These are phyloP conservation scores for Pleurotus eryngii DNA, from an alignment of 768 basidiomycete species.

Conservation along the genomic window DNA sequence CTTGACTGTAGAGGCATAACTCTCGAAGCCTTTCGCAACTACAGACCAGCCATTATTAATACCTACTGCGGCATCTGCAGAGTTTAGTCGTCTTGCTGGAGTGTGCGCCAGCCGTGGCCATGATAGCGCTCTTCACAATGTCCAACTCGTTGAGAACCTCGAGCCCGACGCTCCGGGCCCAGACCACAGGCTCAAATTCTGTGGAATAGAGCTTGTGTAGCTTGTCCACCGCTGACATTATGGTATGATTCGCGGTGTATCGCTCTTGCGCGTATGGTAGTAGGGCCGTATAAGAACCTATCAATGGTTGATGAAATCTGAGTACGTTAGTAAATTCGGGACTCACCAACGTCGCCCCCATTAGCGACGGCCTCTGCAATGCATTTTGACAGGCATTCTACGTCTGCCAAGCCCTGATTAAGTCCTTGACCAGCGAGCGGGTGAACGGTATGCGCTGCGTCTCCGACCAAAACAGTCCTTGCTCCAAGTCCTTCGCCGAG, in stretches of 20 bases:
- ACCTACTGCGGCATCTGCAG: neutral
- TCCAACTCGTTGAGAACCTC: constrained; percentile 91
- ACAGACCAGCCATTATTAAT: neutral
- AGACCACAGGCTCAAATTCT: constrained; percentile 68
- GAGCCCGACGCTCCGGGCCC: constrained; percentile 82
- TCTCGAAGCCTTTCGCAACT: neutral
- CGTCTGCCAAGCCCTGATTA: constrained; percentile 91
- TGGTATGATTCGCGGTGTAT: constrained; percentile 82
- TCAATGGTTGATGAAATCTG: neutral
- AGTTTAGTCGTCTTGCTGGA: neutral
- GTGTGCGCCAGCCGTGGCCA: constrained; percentile 70
- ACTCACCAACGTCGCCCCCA: constrained; percentile 84
- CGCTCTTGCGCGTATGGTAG: constrained; percentile 75
- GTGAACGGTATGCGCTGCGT: constrained; percentile 94
- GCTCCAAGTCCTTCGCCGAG: constrained; percentile 64
- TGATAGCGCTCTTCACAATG: constrained; percentile 75
- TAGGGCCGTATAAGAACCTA: constrained; percentile 75
- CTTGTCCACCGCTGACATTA: constrained; percentile 85
- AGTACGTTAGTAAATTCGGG: neutral
- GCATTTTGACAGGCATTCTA: constrained; percentile 63
- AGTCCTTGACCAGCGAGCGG: constrained; percentile 96
- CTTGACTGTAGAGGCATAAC: neutral
- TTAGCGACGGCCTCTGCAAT: constrained; percentile 52
- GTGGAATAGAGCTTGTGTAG: constrained; percentile 83
- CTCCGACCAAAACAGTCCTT: constrained; percentile 88